Percentiles rank a stretch among this genome's conserved stretches.
These are phyloP conservation scores for Fusarium concolor DNA, from an alignment of 2,329 filamentous ascomycete species.

Conservation along the genomic window DNA sequence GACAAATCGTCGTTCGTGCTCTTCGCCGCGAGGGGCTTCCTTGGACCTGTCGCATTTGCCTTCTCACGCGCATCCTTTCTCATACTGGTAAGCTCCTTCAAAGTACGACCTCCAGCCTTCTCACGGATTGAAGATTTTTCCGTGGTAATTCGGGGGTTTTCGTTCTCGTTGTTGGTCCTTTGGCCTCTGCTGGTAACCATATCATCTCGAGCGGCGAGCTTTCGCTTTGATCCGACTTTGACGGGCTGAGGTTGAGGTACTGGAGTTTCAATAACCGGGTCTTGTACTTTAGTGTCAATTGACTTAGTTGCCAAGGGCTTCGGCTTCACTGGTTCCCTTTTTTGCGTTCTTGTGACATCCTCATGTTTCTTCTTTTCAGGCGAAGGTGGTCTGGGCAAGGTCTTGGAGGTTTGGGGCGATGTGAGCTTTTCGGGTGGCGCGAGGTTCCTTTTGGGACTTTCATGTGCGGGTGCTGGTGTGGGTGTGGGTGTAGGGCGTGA, in stretches of 20 bases:
- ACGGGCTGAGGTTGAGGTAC: slow-evolving; percentile 40
- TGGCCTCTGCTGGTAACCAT: slow-evolving; percentile 53
- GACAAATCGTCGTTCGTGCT: slow-evolving; percentile 69
- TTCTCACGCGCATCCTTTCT: slow-evolving; percentile 56
- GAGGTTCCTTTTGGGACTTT: slow-evolving; percentile 45
- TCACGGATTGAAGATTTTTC: slow-evolving; percentile 50
- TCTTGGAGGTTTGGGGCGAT: slow-evolving; percentile 46
- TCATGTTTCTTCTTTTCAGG: slow-evolving; percentile 46
- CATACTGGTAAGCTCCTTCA: slow-evolving; percentile 60
- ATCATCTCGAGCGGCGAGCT: slow-evolving; percentile 67
- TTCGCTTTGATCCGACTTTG: slow-evolving; percentile 68
- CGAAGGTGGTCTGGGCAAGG: slow-evolving; percentile 37
- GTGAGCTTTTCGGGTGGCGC: slow-evolving; percentile 49
- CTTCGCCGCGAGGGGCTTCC: slow-evolving; percentile 66
- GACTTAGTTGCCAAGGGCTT: slow-evolving; percentile 7
- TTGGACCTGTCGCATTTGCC: slow-evolving; percentile 48
- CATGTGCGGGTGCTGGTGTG: slow-evolving; percentile 16
- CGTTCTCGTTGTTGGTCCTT: slow-evolving; percentile 47
- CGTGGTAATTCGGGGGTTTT: slow-evolving; percentile 27
- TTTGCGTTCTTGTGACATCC: not conserved
- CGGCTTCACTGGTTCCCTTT: slow-evolving; percentile 1
- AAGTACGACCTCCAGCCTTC: slow-evolving; percentile 55
- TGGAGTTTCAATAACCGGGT: slow-evolving; percentile 17
- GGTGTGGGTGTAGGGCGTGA: slow-evolving; percentile 25
- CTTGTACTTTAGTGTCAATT: slow-evolving; percentile 13